Evolutionary conservation across 225 moss, liverwort and hornwort genomes (phyloP), one percentile per base, ranked within the genome.

Genomic region (Antitrichia curtipendula): DNA sequence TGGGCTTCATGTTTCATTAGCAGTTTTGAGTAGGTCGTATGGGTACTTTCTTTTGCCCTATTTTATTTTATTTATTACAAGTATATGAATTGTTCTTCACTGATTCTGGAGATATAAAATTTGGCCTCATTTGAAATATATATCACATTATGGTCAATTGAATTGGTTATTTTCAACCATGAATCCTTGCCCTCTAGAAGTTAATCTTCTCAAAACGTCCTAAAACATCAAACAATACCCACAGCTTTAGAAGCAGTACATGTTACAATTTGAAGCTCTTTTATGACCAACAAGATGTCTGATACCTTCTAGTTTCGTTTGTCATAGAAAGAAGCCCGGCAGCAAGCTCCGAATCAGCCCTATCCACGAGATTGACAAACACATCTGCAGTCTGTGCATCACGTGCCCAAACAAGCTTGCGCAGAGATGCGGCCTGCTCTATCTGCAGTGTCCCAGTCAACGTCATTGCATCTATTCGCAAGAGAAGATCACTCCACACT

Each of bases 351-450:
- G 80, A 85, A 81, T 95, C 95, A 84, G 89, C 88, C 59, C 83
- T 88, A 38, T 89, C 91, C 76, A 47, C 82, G 76, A 93, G 79
- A 78, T 87, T 91, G 77, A 84, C 62, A 85, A 91, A 95, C 68
- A 95, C 81, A 85, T 96, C 95, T n/a, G 93, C 94, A 90, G 94
- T 89, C 88, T 95, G 95, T 78, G 95, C 92, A 90, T 96, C 95
- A 83, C 96, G 95, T 80, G 92, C 89, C 82, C 86, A 90, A 56
- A 93, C 91, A 52, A 96, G 94, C 58, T 93, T 92, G 52, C 96
- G 91, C 76, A 96, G 77, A 87, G 90, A 89, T 63, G 89, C 88
- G 43, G 92, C 92, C 88, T 95, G 94, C 80, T 91, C 92, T 86
- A 86, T 82, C 68, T 91, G 93, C 78, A 96, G 87, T 47, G 88